These are phyloP conservation scores for Macrolepiota dolichaula DNA, from an alignment of 768 basidiomycete genomes.

Conservation along the genomic window DNA sequence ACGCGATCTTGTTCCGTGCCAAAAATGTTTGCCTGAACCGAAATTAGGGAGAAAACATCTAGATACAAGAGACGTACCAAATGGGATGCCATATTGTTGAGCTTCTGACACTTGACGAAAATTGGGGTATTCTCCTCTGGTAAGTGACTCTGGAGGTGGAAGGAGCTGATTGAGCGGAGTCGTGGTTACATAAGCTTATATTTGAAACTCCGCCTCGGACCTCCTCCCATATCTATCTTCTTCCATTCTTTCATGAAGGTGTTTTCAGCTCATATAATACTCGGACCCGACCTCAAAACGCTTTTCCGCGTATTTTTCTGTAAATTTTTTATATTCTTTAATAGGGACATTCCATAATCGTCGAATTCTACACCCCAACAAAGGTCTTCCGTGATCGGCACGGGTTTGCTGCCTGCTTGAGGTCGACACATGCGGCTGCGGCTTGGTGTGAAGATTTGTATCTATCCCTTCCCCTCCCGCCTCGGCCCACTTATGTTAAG, in stretches of 20 bases:
- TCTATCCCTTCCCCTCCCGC: too few relatives aligned
- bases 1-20: constrained; percentile 94
- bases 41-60: not conserved
- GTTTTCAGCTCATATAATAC: not conserved
- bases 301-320: not conserved
- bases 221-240: not conserved
- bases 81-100: constrained; percentile 62
- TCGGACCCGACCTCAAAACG: not conserved
- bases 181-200: not conserved
- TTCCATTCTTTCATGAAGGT: not conserved
- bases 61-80: constrained; percentile 45
- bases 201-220: not conserved
- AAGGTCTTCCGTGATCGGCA: too few relatives aligned
- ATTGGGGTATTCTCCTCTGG: not conserved
- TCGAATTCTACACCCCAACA: too few relatives aligned
- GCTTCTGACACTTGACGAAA: not conserved
- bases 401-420: too few relatives aligned
- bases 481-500: too few relatives aligned
- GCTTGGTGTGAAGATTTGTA: too few relatives aligned
- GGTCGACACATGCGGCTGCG: too few relatives aligned
- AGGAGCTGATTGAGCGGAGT: not conserved
- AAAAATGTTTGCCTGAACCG: constrained; percentile 83
- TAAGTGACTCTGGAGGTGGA: not conserved
- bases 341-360: too few relatives aligned
- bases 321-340: too few relatives aligned